Evolutionary conservation across 2,329 filamentous ascomycete species (phyloP).

Genomic region (Graphilbum sp.): DNA sequence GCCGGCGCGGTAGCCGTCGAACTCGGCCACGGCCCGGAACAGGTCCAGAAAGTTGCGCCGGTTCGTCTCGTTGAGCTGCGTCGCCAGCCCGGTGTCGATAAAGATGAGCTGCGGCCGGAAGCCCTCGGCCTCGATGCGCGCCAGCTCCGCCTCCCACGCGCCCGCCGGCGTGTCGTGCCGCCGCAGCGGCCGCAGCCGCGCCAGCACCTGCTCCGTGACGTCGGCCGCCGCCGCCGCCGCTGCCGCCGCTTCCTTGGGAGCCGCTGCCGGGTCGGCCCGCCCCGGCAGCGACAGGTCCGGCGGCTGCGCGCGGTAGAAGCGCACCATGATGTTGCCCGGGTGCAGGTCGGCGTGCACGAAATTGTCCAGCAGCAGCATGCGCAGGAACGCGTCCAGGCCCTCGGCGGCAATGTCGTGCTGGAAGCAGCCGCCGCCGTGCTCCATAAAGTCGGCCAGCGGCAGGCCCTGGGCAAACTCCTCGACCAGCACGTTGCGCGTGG

Average conservation of each 20-base stretch:
- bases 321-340: constrained; percentile 98
- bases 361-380: constrained; percentile 94
- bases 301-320: constrained; percentile 75
- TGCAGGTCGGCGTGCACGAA: constrained; percentile 95
- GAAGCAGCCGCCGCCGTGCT: constrained; percentile 82
- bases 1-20: constrained; percentile 90
- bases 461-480: constrained; percentile 96
- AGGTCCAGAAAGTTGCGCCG: constrained; percentile 84
- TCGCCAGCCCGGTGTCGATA: constrained; percentile 92
- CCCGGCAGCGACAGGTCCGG: constrained; percentile 37
- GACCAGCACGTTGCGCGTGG: constrained; percentile 78
- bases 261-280: constrained; percentile 1
- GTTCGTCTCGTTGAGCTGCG: constrained; percentile 76
- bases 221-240: constrained; percentile 29
- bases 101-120: constrained; percentile 92
- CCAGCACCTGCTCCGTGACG: constrained; percentile 75
- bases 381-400: constrained; percentile 85
- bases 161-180: constrained; percentile 41
- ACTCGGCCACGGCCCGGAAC: constrained; percentile 90
- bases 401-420: constrained; percentile 90
- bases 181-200: constrained; percentile 59
- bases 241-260: no score
- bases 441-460: constrained; percentile 74
- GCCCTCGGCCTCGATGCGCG: constrained; percentile 67
- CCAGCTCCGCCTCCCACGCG: constrained; percentile 62